phyloP scores from a whole-genome alignment of 2,329 filamentous ascomycete species.

The Colletotrichum endophyticum region DNA sequence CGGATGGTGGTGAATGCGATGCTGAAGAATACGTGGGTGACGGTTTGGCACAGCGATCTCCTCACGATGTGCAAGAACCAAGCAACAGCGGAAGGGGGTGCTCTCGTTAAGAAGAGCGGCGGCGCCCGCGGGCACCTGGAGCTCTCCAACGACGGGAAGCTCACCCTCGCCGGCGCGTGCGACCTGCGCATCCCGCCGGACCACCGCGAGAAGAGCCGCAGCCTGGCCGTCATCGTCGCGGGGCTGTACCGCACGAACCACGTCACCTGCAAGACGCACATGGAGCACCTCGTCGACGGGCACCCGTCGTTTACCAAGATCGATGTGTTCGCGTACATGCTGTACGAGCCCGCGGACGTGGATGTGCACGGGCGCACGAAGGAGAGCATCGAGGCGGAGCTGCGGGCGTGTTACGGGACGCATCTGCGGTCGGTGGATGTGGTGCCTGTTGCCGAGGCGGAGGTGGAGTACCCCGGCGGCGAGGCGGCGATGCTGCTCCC shows the following conservation, averaged over 20 bases:
- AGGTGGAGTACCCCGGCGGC: conserved; percentile 16
- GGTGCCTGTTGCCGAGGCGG: background rate
- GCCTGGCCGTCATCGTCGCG: conserved; percentile 18
- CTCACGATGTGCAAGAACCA: background rate
- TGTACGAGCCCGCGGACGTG: conserved; percentile 5
- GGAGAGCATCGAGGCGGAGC: conserved; percentile 3
- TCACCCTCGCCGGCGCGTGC: conserved; percentile 15
- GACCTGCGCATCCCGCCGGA: conserved; percentile 10
- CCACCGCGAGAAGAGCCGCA: conserved; percentile 10
- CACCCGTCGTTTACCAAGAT: conserved; percentile 8
- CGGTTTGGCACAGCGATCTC: conserved; percentile 21
- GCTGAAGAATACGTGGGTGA: conserved; percentile 8
- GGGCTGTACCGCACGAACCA: conserved; percentile 18
- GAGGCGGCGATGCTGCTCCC: background rate
- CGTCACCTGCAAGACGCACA: conserved; percentile 2
- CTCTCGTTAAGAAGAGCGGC: background rate
- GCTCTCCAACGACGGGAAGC: conserved; percentile 14
- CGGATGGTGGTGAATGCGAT: conserved; percentile 1
- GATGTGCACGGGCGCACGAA: background rate
- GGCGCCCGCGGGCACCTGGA: background rate
- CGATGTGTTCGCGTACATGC: conserved; percentile 20
- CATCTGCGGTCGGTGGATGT: conserved; percentile 9
- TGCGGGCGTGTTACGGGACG: conserved; percentile 16
- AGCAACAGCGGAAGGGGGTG: background rate
- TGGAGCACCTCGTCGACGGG: background rate